Percentiles rank a stretch among this genome's conserved stretches.
Conservation (phyloP, 2,329 filamentous ascomycete genomes). For the Beauveria medogensis region DNA sequence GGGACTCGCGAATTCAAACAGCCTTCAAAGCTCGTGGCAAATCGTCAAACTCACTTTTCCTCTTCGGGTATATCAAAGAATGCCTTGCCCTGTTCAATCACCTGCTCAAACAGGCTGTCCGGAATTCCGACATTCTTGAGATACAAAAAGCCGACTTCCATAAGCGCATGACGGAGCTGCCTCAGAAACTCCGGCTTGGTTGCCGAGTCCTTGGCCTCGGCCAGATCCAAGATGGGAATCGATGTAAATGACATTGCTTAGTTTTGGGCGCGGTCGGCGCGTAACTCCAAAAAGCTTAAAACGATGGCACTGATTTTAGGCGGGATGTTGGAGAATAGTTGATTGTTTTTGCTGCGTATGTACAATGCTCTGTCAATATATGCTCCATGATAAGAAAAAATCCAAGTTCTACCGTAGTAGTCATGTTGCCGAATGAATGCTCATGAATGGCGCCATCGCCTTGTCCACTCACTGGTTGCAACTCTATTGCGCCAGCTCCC, state of each 20-base stretch:
- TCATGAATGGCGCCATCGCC: conserved; percentile 12
- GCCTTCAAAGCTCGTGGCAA: too few species aligned
- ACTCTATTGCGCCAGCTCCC: conserved; percentile 1
- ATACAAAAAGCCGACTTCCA: conserved; percentile 86
- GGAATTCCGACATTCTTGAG: conserved; percentile 71
- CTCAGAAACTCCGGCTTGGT: conserved; percentile 66
- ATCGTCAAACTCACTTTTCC: conserved; percentile 53
- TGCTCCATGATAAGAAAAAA: neutral
- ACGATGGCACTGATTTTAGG: neutral
- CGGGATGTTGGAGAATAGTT: neutral
- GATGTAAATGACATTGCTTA: conserved; percentile 58
- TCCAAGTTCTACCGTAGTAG: neutral
- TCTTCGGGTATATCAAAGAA: conserved; percentile 72
- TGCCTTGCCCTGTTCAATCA: conserved; percentile 57
- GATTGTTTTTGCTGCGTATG: neutral
- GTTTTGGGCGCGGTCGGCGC: neutral
- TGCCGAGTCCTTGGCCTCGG: conserved; percentile 50
- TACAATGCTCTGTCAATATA: conserved; percentile 7
- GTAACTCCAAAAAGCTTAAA: neutral
- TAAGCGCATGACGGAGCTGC: conserved; percentile 64
- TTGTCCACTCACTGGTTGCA: conserved; percentile 2
- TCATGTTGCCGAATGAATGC: neutral
- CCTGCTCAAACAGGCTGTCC: conserved; percentile 53
- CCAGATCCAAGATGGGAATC: conserved; percentile 71
- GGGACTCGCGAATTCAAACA: too few species aligned